Base-by-base conservation (phyloP, 176 grass and related monocot species). In the Oryza australiensis region DNA sequence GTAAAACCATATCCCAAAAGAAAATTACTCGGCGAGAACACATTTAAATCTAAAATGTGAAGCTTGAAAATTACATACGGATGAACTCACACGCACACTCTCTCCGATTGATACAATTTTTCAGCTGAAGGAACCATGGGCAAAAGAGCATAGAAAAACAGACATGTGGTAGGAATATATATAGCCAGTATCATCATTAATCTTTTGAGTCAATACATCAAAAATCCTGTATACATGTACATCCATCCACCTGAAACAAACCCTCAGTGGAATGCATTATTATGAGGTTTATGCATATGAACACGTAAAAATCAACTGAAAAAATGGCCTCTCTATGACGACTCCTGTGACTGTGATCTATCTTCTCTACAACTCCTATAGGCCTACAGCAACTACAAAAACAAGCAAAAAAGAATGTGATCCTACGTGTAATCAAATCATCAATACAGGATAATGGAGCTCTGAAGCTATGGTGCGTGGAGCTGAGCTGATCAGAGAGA, bases 301-400 rank as follows among this genome's bases (percentile, higher is more conserved):
- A 35, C 73, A 57, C 34, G 46, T 40, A 59, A 65, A 89, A 75
- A 68, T 62, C 8, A 14, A 68, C 66, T 28, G 53, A 30, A 80
- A 80, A 90, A 90, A 64, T 79, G 68, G 12, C 62, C 72, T 83
- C 64, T 74, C 15, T 73, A 40, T 7, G 45, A 24, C 27, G 73
- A 41, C 45, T 73, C 59, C 35, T 76, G 66, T 90, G 79, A 38
- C 28, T 76, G 66, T 90, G 79, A 38, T 86, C 78, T 86, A 86
- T 78, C 62, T 60, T 83, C 49, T 53, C 49, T 88, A 35, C 41
- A 86, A 67, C 16, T 63, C 74, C 80, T 59, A 23, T 59, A 59
- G 2, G 8, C 2, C 53, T 83, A 86, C 7, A 26, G 24, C 26
- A 80, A 70, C 64, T 84, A 40, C 34, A 46, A 41, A 67, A 66